These are phyloP conservation scores for Nephromyces sp. DNA, from an alignment of 169 alveolate genomes.

Conservation along the genomic window DNA sequence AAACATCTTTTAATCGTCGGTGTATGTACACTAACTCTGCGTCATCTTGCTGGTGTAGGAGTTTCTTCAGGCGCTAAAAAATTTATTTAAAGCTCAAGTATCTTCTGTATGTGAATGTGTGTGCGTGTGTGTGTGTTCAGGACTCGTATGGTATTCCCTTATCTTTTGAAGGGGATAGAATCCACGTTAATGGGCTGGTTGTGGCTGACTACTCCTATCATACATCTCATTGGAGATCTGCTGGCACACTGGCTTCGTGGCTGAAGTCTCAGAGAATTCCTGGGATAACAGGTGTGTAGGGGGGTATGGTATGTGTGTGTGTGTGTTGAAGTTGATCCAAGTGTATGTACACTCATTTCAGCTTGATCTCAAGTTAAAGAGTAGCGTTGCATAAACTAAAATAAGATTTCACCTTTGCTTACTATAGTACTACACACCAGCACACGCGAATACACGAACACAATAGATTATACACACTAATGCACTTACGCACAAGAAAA, in stretches of 20 bases:
- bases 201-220: conserved; percentile 59
- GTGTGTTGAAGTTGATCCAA: background rate
- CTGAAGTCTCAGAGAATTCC: conserved; percentile 40
- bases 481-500: background rate
- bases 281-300: conserved; percentile 32
- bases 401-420: too few species aligned
- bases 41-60: background rate
- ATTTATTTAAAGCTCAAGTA: background rate
- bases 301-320: background rate
- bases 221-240: conserved; percentile 51
- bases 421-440: background rate
- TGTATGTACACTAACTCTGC: background rate
- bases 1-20: background rate
- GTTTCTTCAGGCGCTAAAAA: background rate
- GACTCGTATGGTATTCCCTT: conserved; percentile 54
- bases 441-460: conserved; percentile 2
- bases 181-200: conserved; percentile 58
- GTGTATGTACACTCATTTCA: too few species aligned
- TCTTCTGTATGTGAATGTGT: background rate
- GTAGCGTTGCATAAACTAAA: too few species aligned
- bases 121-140: conserved; percentile 7
- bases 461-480: background rate
- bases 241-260: conserved; percentile 41
- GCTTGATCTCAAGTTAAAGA: too few species aligned
- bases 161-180: conserved; percentile 55